phyloP scores from a whole-genome alignment of 164 flowering plant genomes.

The Aristolochia contorta region DNA sequence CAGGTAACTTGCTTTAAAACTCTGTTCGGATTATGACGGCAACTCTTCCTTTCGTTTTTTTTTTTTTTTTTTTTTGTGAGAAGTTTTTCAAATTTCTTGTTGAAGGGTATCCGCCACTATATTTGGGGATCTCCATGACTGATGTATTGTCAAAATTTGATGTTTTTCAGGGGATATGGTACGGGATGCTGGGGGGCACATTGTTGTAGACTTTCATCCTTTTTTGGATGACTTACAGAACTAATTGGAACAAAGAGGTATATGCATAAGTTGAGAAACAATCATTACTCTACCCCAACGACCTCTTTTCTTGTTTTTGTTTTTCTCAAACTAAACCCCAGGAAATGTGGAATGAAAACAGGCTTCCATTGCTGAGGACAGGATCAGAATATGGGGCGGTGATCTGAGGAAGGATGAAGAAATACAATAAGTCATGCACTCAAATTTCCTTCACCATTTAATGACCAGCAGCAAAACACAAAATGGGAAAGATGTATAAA shows the following conservation, averaged over 20 bases:
- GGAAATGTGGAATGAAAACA: neutral
- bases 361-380: constrained; percentile 18
- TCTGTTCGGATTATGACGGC: neutral
- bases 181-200: constrained; percentile 55
- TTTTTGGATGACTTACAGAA: constrained; percentile 32
- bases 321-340: neutral
- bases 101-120: too few relatives aligned
- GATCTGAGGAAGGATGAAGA: neutral
- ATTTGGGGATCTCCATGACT: too few relatives aligned
- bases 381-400: constrained; percentile 18
- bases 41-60: too few relatives aligned
- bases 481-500: too few relatives aligned
- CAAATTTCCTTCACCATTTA: too few relatives aligned
- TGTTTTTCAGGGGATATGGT: too few relatives aligned
- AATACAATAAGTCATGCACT: neutral
- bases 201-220: constrained; percentile 40
- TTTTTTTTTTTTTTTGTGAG: too few relatives aligned
- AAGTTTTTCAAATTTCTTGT: too few relatives aligned
- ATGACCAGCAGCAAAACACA: too few relatives aligned
- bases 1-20: constrained; percentile 17
- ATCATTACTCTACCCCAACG: neutral
- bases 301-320: too few relatives aligned
- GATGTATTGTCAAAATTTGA: too few relatives aligned
- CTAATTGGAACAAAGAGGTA: constrained; percentile 71
- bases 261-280: neutral